Conservation (phyloP, 768 basidiomycete species). For the Cystobasidiopsis lactophilus region DNA sequence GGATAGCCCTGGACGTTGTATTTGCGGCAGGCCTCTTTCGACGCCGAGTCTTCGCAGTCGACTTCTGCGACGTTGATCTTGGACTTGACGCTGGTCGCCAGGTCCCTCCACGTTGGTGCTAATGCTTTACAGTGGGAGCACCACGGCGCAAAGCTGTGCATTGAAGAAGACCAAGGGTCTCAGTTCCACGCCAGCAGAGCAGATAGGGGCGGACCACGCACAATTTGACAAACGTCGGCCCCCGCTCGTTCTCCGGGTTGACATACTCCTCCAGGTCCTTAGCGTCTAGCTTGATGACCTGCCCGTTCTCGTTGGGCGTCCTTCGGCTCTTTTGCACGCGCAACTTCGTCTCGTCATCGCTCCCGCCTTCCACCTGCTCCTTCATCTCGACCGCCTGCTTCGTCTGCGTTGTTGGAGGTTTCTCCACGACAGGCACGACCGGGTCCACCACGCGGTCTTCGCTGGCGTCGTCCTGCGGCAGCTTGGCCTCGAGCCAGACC, state of each 20-base stretch:
- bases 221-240: slow-evolving; percentile 41
- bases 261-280: slow-evolving; percentile 6
- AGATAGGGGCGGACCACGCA: slow-evolving; percentile 29
- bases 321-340: background rate
- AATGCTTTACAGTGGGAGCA: slow-evolving; percentile 94
- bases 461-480: background rate
- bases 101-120: slow-evolving; percentile 50
- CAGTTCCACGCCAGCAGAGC: background rate
- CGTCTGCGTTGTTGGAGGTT: too few relatives aligned
- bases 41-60: slow-evolving; percentile 46
- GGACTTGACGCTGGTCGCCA: slow-evolving; percentile 47
- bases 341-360: too few relatives aligned
- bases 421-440: too few relatives aligned
- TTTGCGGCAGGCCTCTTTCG: slow-evolving; percentile 41
- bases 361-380: too few relatives aligned
- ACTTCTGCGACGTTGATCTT: slow-evolving; percentile 63
- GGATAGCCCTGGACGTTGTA: slow-evolving; percentile 63
- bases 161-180: too few relatives aligned
- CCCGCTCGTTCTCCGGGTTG: background rate
- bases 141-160: slow-evolving; percentile 23
- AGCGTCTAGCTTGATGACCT: slow-evolving; percentile 11
- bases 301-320: slow-evolving; percentile 9
- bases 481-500: background rate
- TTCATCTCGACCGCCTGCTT: too few relatives aligned
- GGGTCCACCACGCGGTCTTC: background rate